A percentile compares a stretch with the other conserved stretches of the same genome.
Conservation (phyloP, 2,329 filamentous ascomycete species). For the Camptophora hylomeconis region DNA sequence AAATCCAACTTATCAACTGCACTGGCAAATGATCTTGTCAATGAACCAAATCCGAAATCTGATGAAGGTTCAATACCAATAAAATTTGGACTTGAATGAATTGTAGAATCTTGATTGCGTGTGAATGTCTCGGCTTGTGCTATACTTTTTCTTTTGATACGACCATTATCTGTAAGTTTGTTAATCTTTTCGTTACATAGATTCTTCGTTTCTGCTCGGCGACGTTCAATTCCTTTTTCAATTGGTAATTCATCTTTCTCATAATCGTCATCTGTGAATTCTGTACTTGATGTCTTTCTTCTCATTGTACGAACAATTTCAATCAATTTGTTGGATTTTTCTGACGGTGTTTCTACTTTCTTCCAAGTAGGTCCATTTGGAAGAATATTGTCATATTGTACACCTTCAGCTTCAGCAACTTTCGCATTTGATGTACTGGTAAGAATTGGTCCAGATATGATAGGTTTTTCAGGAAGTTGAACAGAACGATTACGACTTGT, state of each 20-base stretch:
- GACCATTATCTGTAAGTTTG: constrained; percentile 7
- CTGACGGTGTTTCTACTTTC: not conserved
- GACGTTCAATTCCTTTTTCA: not conserved
- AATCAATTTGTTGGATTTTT: no score
- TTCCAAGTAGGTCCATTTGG: not conserved
- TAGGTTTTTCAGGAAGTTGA: constrained; percentile 11
- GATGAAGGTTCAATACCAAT: no score
- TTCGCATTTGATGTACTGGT: constrained; percentile 16
- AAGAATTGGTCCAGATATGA: constrained; percentile 14
- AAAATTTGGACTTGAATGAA: no score
- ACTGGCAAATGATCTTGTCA: constrained; percentile 15
- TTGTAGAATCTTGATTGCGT: no score
- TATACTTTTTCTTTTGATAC: no score
- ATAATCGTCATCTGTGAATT: no score
- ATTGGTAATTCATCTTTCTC: not conserved
- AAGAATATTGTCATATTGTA: constrained; percentile 12
- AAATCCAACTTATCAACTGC: constrained; percentile 15
- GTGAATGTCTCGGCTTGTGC: no score
- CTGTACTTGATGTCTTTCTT: no score
- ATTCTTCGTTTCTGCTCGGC: constrained; percentile 8
- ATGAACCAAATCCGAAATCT: constrained; percentile 9
- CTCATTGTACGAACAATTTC: no score
- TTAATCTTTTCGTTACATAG: constrained; percentile 11
- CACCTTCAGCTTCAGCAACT: constrained; percentile 14
- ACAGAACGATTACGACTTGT: constrained; percentile 11